Percentiles rank a stretch among this genome's conserved stretches.
phyloP scores from a whole-genome alignment of 1,284 basidiomycete species.

The Takashimella koratensis region DNA sequence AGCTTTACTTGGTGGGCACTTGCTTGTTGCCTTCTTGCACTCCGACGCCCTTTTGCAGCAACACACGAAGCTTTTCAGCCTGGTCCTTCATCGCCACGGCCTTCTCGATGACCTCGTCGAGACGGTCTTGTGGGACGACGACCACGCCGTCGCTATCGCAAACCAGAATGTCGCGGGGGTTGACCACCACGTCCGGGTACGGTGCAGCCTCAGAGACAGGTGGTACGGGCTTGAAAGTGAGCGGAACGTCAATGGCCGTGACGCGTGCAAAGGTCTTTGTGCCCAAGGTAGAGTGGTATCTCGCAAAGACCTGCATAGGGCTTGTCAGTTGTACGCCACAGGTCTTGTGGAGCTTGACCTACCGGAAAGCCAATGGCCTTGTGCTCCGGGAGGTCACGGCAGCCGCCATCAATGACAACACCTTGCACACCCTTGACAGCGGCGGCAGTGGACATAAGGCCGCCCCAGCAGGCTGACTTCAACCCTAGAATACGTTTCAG shows the following conservation, averaged over 20 bases:
- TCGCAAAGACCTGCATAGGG: constrained; percentile 39
- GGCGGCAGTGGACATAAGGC: constrained; percentile 52
- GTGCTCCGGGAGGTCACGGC: constrained; percentile 51
- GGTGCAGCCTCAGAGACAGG: constrained; percentile 11
- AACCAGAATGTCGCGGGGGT: constrained; percentile 77
- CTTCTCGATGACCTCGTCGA: constrained; percentile 59
- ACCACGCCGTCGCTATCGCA: constrained; percentile 90
- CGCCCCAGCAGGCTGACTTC: constrained; percentile 48
- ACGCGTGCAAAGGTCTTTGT: constrained; percentile 84
- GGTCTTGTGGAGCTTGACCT: too few species aligned
- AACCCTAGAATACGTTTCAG: constrained; percentile 11
- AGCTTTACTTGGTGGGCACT: too few species aligned
- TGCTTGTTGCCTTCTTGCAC: too few species aligned
- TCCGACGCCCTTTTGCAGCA: constrained; percentile 69
- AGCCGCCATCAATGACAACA: constrained; percentile 51
- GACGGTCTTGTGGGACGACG: constrained; percentile 62
- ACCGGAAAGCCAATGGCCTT: constrained; percentile 44
- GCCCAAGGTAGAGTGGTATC: constrained; percentile 56
- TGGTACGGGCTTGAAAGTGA: constrained; percentile 55
- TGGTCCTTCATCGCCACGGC: constrained; percentile 63
- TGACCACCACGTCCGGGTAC: constrained; percentile 56
- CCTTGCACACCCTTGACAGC: constrained; percentile 45
- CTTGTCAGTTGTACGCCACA: not conserved
- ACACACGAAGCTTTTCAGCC: constrained; percentile 71
- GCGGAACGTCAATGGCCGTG: constrained; percentile 68